These are phyloP conservation scores for Cylindrodendrum hubeiense DNA, from an alignment of 2,329 filamentous ascomycete species.

Conservation along the genomic window DNA sequence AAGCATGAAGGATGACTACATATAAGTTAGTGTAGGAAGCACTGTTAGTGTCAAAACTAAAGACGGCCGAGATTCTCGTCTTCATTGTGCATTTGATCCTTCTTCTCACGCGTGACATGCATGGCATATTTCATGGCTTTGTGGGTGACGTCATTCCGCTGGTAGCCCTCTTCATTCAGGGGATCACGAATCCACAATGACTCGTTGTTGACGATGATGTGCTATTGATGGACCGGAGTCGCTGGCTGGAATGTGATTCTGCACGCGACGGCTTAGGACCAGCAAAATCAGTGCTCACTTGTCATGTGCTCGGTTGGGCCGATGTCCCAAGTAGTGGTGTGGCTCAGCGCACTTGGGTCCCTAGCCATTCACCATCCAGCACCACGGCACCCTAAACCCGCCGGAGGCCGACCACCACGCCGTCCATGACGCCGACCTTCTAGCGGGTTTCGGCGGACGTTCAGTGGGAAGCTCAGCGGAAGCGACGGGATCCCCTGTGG, in stretches of 20 bases:
- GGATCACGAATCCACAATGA: not conserved
- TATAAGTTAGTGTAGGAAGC: not conserved
- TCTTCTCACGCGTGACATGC: not conserved
- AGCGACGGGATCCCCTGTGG: not conserved
- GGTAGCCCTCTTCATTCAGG: not conserved
- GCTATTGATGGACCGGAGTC: not conserved
- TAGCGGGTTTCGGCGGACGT: constrained; percentile 15
- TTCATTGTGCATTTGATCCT: not conserved
- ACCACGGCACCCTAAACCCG: not conserved
- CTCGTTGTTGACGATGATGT: not conserved
- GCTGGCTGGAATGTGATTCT: not conserved
- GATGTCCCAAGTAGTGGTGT: not conserved
- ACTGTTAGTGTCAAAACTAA: not conserved
- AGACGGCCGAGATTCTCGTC: not conserved
- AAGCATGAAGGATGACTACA: not conserved
- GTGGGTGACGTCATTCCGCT: not conserved
- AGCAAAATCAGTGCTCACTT: not conserved
- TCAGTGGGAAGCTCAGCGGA: not conserved
- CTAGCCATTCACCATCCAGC: not conserved
- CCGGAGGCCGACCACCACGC: not conserved
- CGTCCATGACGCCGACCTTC: not conserved
- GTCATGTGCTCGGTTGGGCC: not conserved
- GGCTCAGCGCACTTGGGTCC: not conserved
- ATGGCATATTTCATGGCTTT: not conserved
- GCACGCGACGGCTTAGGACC: not conserved